Conservation (phyloP, 192 early-diverging fungal genomes). For the Backusella psychrophila region DNA sequence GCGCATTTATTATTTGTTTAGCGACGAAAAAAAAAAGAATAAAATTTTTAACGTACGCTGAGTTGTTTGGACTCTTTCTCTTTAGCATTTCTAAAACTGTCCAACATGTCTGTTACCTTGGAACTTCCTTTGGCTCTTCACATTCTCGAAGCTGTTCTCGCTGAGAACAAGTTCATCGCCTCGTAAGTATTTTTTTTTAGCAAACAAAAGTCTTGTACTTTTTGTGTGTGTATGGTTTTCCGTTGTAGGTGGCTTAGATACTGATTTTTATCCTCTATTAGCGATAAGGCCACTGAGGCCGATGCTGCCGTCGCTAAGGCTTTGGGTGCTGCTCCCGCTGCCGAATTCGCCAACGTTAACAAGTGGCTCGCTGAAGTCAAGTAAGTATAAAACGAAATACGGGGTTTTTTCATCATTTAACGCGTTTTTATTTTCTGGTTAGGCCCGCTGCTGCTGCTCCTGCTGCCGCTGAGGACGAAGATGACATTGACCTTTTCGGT, state of each 20-base stretch:
- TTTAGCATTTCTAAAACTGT: conserved; percentile 17
- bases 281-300: conserved; percentile 22
- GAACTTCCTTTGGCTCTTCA: conserved; percentile 37
- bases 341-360: conserved; percentile 31
- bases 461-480: conserved; percentile 81
- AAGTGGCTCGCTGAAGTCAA: conserved; percentile 36
- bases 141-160: conserved; percentile 37
- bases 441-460: conserved; percentile 47
- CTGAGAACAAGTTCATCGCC: conserved; percentile 34
- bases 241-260: not conserved
- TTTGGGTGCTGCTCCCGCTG: conserved; percentile 34
- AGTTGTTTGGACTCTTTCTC: conserved; percentile 15
- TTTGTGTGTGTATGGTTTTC: not conserved
- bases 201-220: not conserved
- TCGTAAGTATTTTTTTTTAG: conserved; percentile 15
- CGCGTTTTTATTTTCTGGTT: not conserved
- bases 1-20: not conserved
- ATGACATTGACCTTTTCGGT: conserved; percentile 95
- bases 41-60: conserved; percentile 13
- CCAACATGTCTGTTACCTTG: conserved; percentile 36
- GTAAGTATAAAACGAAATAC: conserved; percentile 12
- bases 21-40: conserved; percentile 1
- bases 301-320: conserved; percentile 35
- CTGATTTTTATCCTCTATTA: conserved; percentile 4
- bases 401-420: not conserved